These are phyloP conservation scores for Leccinum subtestaceum DNA, from an alignment of 768 basidiomycete genomes.

Conservation along the genomic window DNA sequence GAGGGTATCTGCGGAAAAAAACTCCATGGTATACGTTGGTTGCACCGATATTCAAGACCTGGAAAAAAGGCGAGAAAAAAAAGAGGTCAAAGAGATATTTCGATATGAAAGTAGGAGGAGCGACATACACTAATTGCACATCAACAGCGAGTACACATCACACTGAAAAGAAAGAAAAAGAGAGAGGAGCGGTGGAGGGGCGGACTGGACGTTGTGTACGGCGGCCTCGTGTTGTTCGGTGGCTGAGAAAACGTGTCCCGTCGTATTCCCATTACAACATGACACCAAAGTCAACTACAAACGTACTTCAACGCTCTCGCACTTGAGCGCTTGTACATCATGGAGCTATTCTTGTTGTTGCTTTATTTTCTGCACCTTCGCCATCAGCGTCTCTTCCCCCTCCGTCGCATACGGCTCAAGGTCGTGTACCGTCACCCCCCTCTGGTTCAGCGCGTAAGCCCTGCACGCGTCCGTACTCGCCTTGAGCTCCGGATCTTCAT, in stretches of 20 bases:
- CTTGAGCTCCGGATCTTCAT: constrained; percentile 52
- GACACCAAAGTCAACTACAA: neutral
- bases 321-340: neutral
- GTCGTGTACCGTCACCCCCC: constrained; percentile 61
- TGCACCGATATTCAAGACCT: constrained; percentile 35
- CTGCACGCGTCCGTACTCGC: constrained; percentile 66
- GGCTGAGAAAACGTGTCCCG: constrained; percentile 38
- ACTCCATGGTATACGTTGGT: constrained; percentile 34
- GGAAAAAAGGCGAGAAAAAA: constrained; percentile 1
- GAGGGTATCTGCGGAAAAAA: constrained; percentile 30
- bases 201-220: constrained; percentile 10
- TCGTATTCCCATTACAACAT: constrained; percentile 19
- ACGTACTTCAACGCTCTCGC: neutral
- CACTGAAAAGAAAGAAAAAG: constrained; percentile 11
- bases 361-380: constrained; percentile 16
- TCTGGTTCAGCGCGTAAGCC: constrained; percentile 55
- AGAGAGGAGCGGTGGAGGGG: neutral
- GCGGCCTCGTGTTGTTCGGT: constrained; percentile 32
- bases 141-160: constrained; percentile 27
- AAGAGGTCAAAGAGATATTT: constrained; percentile 1
- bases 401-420: constrained; percentile 58
- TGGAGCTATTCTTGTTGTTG: neutral
- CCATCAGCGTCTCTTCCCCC: constrained; percentile 53
- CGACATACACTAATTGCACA: constrained; percentile 22
- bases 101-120: neutral